Evolutionary conservation across 2,329 filamentous ascomycete genomes (phyloP).

Genomic region (Cytospora paraplurivora): DNA sequence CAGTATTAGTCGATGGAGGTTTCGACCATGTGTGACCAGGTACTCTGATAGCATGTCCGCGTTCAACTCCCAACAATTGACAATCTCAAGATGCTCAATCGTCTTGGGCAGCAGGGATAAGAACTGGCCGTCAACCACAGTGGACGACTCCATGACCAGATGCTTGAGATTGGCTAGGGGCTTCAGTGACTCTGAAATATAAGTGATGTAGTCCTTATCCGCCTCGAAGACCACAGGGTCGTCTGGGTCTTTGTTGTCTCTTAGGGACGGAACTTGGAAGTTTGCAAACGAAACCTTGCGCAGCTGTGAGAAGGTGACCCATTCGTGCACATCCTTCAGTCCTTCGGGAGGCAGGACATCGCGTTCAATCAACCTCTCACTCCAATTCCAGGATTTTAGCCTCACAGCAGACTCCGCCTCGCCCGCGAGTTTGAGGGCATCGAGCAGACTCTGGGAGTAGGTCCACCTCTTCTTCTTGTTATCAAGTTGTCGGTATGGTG

Average conservation of each 20-base stretch:
- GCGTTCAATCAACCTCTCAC: conserved; percentile 53
- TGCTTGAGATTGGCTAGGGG: conserved; percentile 64
- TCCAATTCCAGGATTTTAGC: conserved; percentile 65
- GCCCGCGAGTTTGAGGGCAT: conserved; percentile 56
- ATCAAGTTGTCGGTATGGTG: conserved; percentile 64
- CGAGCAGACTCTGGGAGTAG: conserved; percentile 68
- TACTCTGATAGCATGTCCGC: conserved; percentile 67
- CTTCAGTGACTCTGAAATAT: conserved; percentile 50
- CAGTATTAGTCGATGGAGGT: conserved; percentile 69
- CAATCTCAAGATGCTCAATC: conserved; percentile 69
- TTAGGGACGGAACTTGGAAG: conserved; percentile 58
- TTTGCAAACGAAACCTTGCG: conserved; percentile 63
- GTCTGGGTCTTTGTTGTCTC: conserved; percentile 39
- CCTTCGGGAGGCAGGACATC: conserved; percentile 50
- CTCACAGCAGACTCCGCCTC: conserved; percentile 39
- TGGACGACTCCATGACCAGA: conserved; percentile 75
- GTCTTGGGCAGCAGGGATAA: conserved; percentile 68
- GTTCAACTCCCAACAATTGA: conserved; percentile 76
- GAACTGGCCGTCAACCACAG: conserved; percentile 67
- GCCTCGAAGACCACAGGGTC: conserved; percentile 46
- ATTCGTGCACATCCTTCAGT: conserved; percentile 55
- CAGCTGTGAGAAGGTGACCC: conserved; percentile 58
- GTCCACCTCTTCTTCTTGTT: conserved; percentile 63
- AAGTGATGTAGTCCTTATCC: conserved; percentile 37
- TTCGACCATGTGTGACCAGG: conserved; percentile 65